These are phyloP conservation scores for Penicillium psychrofluorescens DNA, from an alignment of 495 filamentous ascomycete species.

Conservation along the genomic window DNA sequence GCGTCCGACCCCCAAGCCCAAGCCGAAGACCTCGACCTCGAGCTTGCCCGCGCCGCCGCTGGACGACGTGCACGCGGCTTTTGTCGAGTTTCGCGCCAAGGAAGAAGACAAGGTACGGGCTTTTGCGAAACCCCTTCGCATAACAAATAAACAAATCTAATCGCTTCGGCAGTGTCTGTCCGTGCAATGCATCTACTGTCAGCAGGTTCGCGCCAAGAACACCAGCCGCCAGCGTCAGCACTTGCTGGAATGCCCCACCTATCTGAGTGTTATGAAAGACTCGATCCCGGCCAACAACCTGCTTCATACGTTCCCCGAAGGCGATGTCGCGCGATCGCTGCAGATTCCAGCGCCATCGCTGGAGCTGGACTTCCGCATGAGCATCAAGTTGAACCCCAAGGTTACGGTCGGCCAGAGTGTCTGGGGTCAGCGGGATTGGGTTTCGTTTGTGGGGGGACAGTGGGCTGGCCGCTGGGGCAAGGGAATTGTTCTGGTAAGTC, in stretches of 20 bases:
- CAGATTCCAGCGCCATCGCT: constrained; percentile 49
- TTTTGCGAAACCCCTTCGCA: not conserved
- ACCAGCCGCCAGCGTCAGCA: constrained; percentile 50
- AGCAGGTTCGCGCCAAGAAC: constrained; percentile 51
- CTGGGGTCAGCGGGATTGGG: constrained; percentile 52
- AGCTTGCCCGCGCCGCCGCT: constrained; percentile 39
- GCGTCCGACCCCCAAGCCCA: constrained; percentile 37
- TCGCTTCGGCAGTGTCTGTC: constrained; percentile 37
- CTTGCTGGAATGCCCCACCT: constrained; percentile 47
- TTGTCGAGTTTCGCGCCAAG: constrained; percentile 51
- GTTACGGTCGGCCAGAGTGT: constrained; percentile 45
- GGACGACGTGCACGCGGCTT: constrained; percentile 49
- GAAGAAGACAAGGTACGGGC: constrained; percentile 49
- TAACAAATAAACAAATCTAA: constrained; percentile 3
- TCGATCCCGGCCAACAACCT: constrained; percentile 52
- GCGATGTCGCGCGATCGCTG: constrained; percentile 43
- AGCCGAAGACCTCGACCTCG: constrained; percentile 29
- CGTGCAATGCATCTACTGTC: constrained; percentile 52
- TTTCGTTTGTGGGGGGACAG: constrained; percentile 49
- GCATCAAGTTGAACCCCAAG: constrained; percentile 51
- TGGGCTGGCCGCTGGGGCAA: constrained; percentile 57
- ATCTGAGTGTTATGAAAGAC: constrained; percentile 51
- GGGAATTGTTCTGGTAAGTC: constrained; percentile 49
- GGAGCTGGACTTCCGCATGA: constrained; percentile 57
- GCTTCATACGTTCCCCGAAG: constrained; percentile 49